phyloP scores from a whole-genome alignment of 2,329 filamentous ascomycete species.

The Aspergillus ochraceoroseus region DNA sequence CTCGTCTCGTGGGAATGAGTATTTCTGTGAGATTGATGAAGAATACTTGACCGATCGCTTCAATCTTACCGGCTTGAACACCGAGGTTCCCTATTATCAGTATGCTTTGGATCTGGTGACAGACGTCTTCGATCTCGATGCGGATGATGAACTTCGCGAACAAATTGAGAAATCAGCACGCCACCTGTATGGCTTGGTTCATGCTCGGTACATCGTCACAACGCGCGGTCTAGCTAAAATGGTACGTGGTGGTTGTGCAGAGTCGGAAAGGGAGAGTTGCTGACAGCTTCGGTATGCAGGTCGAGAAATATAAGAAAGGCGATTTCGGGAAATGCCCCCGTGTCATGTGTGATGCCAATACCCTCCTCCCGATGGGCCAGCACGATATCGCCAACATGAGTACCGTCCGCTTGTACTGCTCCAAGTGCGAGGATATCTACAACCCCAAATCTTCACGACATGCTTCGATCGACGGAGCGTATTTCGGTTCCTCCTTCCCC shows the following conservation, averaged over 20 bases:
- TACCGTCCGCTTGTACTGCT: slow-evolving; percentile 94
- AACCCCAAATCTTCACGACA: slow-evolving; percentile 97
- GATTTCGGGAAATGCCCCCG: slow-evolving; percentile 98
- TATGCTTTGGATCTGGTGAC: slow-evolving; percentile 97
- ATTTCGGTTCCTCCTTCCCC: slow-evolving; percentile 97
- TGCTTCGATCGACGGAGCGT: slow-evolving; percentile 91
- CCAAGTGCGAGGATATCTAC: slow-evolving; percentile 95
- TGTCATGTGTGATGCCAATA: slow-evolving; percentile 89
- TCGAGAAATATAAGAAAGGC: slow-evolving; percentile 97
- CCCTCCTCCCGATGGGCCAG: slow-evolving; percentile 89
- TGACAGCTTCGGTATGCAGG: slow-evolving; percentile 50
- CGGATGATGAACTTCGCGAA: slow-evolving; percentile 96
- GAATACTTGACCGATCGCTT: slow-evolving; percentile 97
- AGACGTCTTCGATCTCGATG: slow-evolving; percentile 97
- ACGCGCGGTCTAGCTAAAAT: slow-evolving; percentile 92
- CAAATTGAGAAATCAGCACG: slow-evolving; percentile 95
- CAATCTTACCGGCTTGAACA: slow-evolving; percentile 94
- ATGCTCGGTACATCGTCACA: slow-evolving; percentile 94
- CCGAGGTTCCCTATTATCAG: slow-evolving; percentile 97
- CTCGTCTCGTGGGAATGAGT: slow-evolving; percentile 94
- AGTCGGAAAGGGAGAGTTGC: not conserved
- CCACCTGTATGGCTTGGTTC: slow-evolving; percentile 91
- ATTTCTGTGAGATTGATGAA: slow-evolving; percentile 99
- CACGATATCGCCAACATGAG: slow-evolving; percentile 83
- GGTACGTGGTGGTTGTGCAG: slow-evolving; percentile 55